A percentile compares a stretch with the other conserved stretches of the same genome.
These are phyloP conservation scores for Triglochin maritima DNA, from an alignment of 106 monocot genomes.

Conservation along the genomic window DNA sequence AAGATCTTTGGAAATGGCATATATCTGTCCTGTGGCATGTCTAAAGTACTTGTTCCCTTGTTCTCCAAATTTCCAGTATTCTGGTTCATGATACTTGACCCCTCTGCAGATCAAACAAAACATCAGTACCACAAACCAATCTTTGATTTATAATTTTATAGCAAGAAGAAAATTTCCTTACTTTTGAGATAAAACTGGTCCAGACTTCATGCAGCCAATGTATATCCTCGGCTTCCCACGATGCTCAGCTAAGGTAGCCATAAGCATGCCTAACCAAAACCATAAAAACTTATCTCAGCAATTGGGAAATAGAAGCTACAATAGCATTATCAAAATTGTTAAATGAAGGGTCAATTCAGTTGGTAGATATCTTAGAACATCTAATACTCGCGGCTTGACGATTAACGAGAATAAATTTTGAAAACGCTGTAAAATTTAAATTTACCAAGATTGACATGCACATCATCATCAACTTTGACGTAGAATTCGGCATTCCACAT, in stretches of 20 bases:
- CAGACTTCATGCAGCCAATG: constrained; percentile 87
- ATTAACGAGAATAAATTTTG: neutral
- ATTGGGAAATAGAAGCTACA: neutral
- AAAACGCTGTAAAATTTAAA: too few relatives aligned
- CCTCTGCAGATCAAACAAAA: constrained; percentile 31
- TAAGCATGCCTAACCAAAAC: constrained; percentile 40
- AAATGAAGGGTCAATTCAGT: too few relatives aligned
- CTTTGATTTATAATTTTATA: neutral
- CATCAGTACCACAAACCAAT: neutral
- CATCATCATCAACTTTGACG: constrained; percentile 87
- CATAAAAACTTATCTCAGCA: neutral
- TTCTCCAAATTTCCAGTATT: constrained; percentile 90
- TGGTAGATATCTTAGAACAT: too few relatives aligned
- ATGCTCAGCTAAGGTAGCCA: constrained; percentile 38
- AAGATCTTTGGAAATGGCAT: constrained; percentile 88
- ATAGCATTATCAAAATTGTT: neutral
- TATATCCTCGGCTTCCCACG: constrained; percentile 44
- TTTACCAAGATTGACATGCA: constrained; percentile 77
- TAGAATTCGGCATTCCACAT: constrained; percentile 91
- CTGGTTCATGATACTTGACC: constrained; percentile 92
- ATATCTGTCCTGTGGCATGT: constrained; percentile 95
- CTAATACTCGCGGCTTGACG: neutral
- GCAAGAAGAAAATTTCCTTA: constrained; percentile 4
- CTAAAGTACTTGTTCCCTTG: constrained; percentile 87
- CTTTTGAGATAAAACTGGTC: constrained; percentile 72